Evolutionary conservation across 148 eudicot species (phyloP).

Genomic region (Talinum fruticosum): DNA sequence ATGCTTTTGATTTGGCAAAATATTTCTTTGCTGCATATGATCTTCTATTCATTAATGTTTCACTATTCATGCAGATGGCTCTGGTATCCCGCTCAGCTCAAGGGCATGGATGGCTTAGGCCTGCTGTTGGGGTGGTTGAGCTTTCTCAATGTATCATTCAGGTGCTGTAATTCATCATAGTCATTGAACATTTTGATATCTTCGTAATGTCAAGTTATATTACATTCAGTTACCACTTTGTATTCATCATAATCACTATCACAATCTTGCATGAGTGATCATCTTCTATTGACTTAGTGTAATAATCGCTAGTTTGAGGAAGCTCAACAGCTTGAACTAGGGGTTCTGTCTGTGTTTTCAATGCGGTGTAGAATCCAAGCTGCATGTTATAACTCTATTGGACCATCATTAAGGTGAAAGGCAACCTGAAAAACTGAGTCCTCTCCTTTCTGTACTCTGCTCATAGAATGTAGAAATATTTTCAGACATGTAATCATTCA

Average conservation of each 20-base stretch:
- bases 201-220: neutral
- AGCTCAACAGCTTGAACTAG: neutral
- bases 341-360: neutral
- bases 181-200: neutral
- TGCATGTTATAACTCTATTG: too few species aligned
- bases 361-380: too few species aligned
- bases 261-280: too few species aligned
- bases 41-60: conserved; percentile 6
- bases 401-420: too few species aligned
- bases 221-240: neutral
- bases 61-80: conserved; percentile 62
- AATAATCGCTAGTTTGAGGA: neutral
- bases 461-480: too few species aligned
- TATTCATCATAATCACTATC: neutral
- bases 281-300: too few species aligned
- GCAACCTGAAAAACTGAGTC: too few species aligned
- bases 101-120: conserved; percentile 99
- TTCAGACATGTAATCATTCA: neutral
- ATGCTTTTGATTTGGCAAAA: neutral
- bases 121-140: conserved; percentile 87
- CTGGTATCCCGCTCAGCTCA: conserved; percentile 71
- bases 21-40: neutral
- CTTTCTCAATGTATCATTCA: conserved; percentile 86
- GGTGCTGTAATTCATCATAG: conserved; percentile 36
- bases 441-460: too few species aligned